Evolutionary conservation across 305 asterid genomes (phyloP), one percentile per base, ranked within the genome.

Genomic region (Euphrasia arctica): DNA sequence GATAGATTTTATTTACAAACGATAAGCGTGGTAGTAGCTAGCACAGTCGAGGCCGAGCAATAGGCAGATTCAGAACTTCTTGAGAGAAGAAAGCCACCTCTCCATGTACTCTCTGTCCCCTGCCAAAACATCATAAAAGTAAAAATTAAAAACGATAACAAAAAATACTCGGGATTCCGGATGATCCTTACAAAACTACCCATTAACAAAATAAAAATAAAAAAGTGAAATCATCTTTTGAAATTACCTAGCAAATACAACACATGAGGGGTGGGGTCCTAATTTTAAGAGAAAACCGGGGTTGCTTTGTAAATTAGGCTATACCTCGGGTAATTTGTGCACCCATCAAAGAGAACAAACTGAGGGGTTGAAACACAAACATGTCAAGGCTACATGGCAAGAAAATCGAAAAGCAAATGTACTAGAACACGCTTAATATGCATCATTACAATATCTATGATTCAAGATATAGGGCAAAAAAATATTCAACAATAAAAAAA

Each of bases 71-170:
- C 86, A 83, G 73, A 72, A 78, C 5, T 78, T 79, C 45, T 73
- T 80, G 68, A 85, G 96, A 32, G 90, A 75, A 50, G 91, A 79
- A 72, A 88, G 91, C 91, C 88, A 88, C 75, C 75, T 87, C 68
- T 82, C 90, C 83, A 88, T 75, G 68, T 84, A 76, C 63, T 70
- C 78, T 67, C 72, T 83, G 15, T 85, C 80, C 50, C 78, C 91
- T 84, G 77, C 72, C 65, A 66, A 11, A 63, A 29, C 7, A 14
- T n/a, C 10, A 55, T 12, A 10, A 29, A 25, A 55, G 3, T 22
- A 18, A 18, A 52, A 52, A 13, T 6, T 22, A 15, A 52, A 57
- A 12, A 9, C 14, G 14, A 9, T 11, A 0, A 9, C 45, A 7
- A 50, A 5, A 9, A 13, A 27, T 18, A 10, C 13, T 48, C 10